Base-by-base conservation (phyloP, 1,284 basidiomycete genomes). In the Pseudozyma hubeiensis region DNA sequence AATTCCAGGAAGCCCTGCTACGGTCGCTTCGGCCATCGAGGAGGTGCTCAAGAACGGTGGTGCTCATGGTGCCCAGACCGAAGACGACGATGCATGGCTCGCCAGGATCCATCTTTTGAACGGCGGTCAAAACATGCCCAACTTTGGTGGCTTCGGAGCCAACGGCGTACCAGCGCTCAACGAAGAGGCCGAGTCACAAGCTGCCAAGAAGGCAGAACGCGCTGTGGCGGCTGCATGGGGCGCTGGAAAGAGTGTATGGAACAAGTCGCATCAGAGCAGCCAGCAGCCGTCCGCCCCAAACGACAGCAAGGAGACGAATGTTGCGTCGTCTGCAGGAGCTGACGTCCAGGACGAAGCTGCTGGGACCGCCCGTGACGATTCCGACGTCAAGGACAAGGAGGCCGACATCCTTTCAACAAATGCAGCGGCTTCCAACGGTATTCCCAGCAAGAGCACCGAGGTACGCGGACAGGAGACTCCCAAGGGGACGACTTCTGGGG, bases 41-140 rank as follows among this genome's bases (percentile, higher is more conserved):
- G 65, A 74, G 34, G 58, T 64, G 14, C 54, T 73, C 52, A 68
- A 62, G 51, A 64, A 64, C 33, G 65, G 62, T 6, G 56, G 63
- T 4, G 48, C 55, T 24, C 39, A 61, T n/a, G 63, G 63, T 24
- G 53, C 54, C 14, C 62, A 57, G 43, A 64, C 74, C 16, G 74
- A 69, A 31, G 65, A 68, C 44, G 75, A 81, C 51, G 70, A 83
- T 49, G 69, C 70, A 2, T 83, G 81, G 81, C 64, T 83, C 1
- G 69, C 73, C 1, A 66, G 77, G 16, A 81, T 83, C 24, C 74
- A 78, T 31, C 53, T 83, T 51, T 56, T 83, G 4, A 83, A 83
- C 49, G 81, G 81, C 4, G 81, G 79, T 6, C 69, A 79, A 45
- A 74, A 75, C 44, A 67, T 71, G 69, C 72, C 71, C 29, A 73